Base-by-base conservation (phyloP, 768 basidiomycete genomes). In the Hygrocybe coccinea region DNA sequence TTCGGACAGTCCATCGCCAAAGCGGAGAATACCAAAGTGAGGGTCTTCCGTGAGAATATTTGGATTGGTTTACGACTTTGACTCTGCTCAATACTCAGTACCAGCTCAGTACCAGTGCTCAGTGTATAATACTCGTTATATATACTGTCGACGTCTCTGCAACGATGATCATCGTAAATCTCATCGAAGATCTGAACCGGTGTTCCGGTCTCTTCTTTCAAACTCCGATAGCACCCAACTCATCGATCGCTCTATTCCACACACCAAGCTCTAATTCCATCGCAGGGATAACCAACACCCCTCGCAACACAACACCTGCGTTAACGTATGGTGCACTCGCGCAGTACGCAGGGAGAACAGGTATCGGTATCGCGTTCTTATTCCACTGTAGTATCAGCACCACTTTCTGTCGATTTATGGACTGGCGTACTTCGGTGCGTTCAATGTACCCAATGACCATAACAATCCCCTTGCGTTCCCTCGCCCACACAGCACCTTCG, bases 391-490 rank as follows among this genome's bases (percentile, higher is more conserved):
- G 56, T 39, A n/a, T n/a, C 57, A 56, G 48, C 37, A 57, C 25
- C 36, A 24, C 3, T n/a, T n/a, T n/a, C n/a, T n/a, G n/a, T n/a
- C n/a, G n/a, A n/a, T n/a, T n/a, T n/a, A n/a, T n/a, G n/a, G n/a
- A n/a, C n/a, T n/a, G n/a, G n/a, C n/a, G n/a, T n/a, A 83, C 82
- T 59, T 70, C 62, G 57, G 69, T 64, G 33, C 62, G 65, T 62
- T 87, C 86, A 50, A 87, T 67, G 64, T 83, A 74, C 36, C 86
- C 86, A 39, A 86, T 67, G 19, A 76, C 77, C 70, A 80, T 79
- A 36, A 85, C 69, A 36, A 73, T 73, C 58, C 72, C 67, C 58
- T 82, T 73, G 21, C 71, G 74, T 60, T 87, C 83, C 39, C 74
- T 69, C 22, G 78, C 71, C 86, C 86, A 87, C 33, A 58, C 53